These are phyloP conservation scores for Neurospora sp. DNA, from an alignment of 2,329 filamentous ascomycete genomes.

Conservation along the genomic window DNA sequence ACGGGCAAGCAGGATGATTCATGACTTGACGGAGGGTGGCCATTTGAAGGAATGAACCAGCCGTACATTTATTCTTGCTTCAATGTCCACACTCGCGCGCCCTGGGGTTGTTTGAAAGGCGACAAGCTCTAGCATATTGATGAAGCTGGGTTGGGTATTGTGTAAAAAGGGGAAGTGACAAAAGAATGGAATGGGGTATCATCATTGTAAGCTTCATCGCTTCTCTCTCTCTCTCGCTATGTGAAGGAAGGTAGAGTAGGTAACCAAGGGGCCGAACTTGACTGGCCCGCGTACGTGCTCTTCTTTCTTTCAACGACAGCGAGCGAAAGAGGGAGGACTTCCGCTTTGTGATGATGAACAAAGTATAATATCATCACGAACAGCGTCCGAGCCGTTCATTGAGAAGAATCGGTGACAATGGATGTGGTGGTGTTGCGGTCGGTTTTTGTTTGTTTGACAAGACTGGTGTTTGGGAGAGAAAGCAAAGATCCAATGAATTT, in stretches of 20 bases:
- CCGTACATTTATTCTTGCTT: constrained; percentile 45
- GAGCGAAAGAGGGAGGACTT: neutral
- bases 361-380: neutral
- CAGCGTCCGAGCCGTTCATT: neutral
- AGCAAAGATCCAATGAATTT: neutral
- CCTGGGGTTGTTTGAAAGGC: constrained; percentile 39
- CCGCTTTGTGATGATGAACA: neutral
- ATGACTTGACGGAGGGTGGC: constrained; percentile 19
- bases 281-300: neutral
- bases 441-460: neutral
- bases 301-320: neutral
- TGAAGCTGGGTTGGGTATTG: constrained; percentile 34
- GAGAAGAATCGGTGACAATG: neutral
- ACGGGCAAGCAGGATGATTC: constrained; percentile 9
- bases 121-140: constrained; percentile 58
- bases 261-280: neutral
- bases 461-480: neutral
- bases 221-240: neutral
- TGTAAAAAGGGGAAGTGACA: neutral
- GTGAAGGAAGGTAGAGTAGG: neutral
- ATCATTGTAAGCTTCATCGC: neutral
- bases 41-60: constrained; percentile 16
- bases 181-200: neutral
- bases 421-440: neutral
- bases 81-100: constrained; percentile 61